Percentiles rank a stretch among this genome's conserved stretches.
phyloP scores from a whole-genome alignment of 1,284 basidiomycete species.

The Xerocomus minutiporus region DNA sequence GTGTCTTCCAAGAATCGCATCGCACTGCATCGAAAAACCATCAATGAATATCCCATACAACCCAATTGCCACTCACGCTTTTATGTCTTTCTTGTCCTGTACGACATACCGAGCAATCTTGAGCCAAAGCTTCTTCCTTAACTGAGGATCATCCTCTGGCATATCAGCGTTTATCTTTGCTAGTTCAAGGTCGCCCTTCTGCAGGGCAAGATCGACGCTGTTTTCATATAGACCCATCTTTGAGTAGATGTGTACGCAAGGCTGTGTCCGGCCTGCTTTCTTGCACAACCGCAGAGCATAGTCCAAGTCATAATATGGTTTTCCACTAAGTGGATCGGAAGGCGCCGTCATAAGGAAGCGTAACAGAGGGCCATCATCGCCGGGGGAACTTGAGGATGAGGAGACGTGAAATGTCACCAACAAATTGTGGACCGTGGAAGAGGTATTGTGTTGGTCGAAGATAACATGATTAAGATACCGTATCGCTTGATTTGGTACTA shows the following conservation, averaged over 20 bases:
- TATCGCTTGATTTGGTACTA: conserved; percentile 78
- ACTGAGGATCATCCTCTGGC: conserved; percentile 81
- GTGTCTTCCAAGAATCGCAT: conserved; percentile 96
- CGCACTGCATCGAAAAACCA: conserved; percentile 52
- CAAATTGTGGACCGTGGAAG: conserved; percentile 90
- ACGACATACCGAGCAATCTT: conserved; percentile 98
- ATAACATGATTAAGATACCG: conserved; percentile 85
- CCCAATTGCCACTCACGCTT: conserved; percentile 61
- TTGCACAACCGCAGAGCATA: conserved; percentile 94
- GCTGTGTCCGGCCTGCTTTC: conserved; percentile 73
- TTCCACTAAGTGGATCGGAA: conserved; percentile 75
- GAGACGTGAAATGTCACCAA: conserved; percentile 83
- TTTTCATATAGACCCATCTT: conserved; percentile 98
- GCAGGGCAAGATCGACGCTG: conserved; percentile 91
- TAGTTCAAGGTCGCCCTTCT: conserved; percentile 89
- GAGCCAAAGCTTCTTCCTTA: conserved; percentile 95
- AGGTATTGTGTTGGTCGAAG: conserved; percentile 74
- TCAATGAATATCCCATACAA: conserved; percentile 9
- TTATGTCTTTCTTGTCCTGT: conserved; percentile 95
- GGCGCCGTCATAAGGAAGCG: conserved; percentile 85
- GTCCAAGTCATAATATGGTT: conserved; percentile 95
- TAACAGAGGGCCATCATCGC: conserved; percentile 78
- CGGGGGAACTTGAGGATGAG: conserved; percentile 36
- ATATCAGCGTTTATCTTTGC: conserved; percentile 93
- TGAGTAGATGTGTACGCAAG: conserved; percentile 95